Percentiles rank a stretch among this genome's conserved stretches.
phyloP scores from a whole-genome alignment of 2,329 filamentous ascomycete genomes.

The Cladophialophora psammophila region DNA sequence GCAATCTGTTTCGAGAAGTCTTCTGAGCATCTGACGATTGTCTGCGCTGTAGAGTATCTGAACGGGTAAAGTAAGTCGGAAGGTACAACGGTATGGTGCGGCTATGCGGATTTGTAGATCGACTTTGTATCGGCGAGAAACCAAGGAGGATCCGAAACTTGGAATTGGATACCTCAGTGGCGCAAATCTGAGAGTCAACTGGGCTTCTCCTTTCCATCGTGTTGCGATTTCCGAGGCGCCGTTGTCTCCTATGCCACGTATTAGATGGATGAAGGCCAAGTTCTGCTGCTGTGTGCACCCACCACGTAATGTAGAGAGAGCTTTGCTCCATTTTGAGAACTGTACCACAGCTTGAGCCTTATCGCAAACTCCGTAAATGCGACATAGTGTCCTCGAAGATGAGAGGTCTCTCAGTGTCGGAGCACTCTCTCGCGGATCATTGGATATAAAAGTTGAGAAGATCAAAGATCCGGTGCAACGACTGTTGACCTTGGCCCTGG shows the following conservation, averaged over 20 bases:
- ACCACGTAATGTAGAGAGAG: not conserved
- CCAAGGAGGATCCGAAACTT: not conserved
- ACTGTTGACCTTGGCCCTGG: not conserved
- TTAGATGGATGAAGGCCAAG: not conserved
- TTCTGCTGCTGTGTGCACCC: not conserved
- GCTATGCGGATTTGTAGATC: not conserved
- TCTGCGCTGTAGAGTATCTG: not conserved
- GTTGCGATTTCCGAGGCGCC: too few species aligned
- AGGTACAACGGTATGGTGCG: not conserved
- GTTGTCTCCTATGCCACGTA: not conserved
- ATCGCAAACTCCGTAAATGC: not conserved
- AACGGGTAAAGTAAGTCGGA: not conserved
- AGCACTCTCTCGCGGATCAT: not conserved
- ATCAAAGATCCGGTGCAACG: not conserved
- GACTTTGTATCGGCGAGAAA: not conserved
- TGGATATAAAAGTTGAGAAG: not conserved
- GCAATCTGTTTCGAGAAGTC: not conserved
- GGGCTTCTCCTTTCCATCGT: not conserved
- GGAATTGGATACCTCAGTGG: not conserved
- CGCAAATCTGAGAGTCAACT: not conserved
- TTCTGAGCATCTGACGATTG: not conserved
- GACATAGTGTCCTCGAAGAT: not conserved
- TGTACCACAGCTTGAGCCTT: not conserved
- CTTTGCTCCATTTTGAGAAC: not conserved
- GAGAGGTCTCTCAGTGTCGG: slow-evolving; percentile 2